Evolutionary conservation across 805 yeast species (phyloP).

Genomic region (Ogataea methylovora): DNA sequence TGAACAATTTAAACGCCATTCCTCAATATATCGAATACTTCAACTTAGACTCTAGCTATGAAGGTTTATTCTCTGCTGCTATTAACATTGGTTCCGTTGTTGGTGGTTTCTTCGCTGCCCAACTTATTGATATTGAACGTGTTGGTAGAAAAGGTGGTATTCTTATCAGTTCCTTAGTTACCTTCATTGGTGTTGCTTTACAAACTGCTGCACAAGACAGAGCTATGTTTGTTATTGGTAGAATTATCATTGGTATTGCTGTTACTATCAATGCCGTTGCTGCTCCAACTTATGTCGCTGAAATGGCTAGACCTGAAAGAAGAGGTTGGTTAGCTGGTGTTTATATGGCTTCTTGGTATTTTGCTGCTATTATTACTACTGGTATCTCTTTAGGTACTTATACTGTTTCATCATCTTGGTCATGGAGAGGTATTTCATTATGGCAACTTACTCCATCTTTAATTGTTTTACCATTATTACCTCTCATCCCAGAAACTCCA

Average conservation of each 20-base stretch:
- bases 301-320: conserved; percentile 22
- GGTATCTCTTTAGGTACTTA: conserved; percentile 23
- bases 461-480: conserved; percentile 12
- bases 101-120: conserved; percentile 19
- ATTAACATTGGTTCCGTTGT: conserved; percentile 20
- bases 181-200: conserved; percentile 27
- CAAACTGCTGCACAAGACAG: conserved; percentile 30
- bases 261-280: conserved; percentile 22
- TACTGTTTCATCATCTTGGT: conserved; percentile 17
- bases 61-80: conserved; percentile 21
- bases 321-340: conserved; percentile 23
- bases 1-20: conserved; percentile 19
- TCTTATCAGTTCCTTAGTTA: conserved; percentile 15
- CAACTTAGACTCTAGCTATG: conserved; percentile 13
- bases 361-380: conserved; percentile 22
- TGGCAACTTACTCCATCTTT: conserved; percentile 21
- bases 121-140: conserved; percentile 11
- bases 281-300: conserved; percentile 29
- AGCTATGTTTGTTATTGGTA: conserved; percentile 28
- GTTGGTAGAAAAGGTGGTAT: conserved; percentile 26
- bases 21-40: conserved; percentile 17
- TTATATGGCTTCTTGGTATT: conserved; percentile 22
- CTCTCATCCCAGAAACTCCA: conserved; percentile 26
- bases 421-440: conserved; percentile 24
- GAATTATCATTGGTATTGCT: conserved; percentile 30